These are phyloP conservation scores for Aspergillus novoparasiticus DNA, from an alignment of 2,329 filamentous ascomycete species.

Conservation along the genomic window DNA sequence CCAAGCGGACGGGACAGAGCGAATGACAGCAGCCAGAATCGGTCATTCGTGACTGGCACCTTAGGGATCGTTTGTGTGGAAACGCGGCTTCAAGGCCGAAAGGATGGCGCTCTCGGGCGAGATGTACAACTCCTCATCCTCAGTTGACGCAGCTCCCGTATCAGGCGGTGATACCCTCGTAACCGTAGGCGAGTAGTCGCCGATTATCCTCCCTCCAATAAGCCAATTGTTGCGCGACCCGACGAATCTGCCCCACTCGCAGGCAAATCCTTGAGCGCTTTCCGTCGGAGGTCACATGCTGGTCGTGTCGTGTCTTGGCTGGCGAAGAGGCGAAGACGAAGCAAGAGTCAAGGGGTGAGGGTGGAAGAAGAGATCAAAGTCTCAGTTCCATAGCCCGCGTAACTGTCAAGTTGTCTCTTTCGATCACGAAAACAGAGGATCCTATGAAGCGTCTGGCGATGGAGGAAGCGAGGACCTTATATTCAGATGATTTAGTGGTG, in stretches of 20 bases:
- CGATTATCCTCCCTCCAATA: background rate
- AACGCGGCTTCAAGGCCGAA: background rate
- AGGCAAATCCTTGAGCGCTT: conserved; percentile 17
- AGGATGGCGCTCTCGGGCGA: conserved; percentile 10
- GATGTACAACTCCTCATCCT: background rate
- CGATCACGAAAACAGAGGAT: conserved; percentile 6
- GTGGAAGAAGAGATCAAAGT: background rate
- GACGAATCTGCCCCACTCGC: conserved; percentile 27
- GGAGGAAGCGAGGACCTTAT: conserved; percentile 32
- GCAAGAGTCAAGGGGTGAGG: background rate
- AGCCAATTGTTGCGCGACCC: conserved; percentile 12
- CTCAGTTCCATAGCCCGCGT: background rate
- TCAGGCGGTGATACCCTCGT: conserved; percentile 11
- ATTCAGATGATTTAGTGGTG: conserved; percentile 21
- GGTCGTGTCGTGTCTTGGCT: conserved; percentile 4
- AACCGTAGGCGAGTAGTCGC: background rate
- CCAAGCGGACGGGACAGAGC: background rate
- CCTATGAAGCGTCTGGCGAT: background rate
- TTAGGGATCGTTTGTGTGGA: background rate
- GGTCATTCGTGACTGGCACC: background rate
- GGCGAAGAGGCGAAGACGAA: background rate
- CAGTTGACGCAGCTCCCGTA: background rate
- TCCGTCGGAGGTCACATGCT: conserved; percentile 25
- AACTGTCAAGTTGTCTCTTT: background rate
- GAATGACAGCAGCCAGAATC: conserved; percentile 2